These are phyloP conservation scores for Aphanomyces invadans DNA, from an alignment of 352 stramenopile genomes.

Conservation along the genomic window DNA sequence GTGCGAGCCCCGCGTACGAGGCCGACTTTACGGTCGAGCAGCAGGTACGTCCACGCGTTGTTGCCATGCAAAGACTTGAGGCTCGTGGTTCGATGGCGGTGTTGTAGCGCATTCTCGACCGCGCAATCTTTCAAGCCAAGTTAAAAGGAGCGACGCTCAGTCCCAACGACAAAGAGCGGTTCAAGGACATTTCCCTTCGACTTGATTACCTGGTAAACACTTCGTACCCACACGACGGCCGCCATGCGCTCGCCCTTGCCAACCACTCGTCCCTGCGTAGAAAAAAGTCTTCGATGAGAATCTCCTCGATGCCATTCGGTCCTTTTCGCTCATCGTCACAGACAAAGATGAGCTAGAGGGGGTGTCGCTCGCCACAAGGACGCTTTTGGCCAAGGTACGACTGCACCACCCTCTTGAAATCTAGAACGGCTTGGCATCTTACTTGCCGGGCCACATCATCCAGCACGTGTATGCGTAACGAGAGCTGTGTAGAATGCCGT, in stretches of 20 bases:
- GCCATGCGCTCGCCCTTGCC: too few relatives aligned
- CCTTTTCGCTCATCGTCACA: constrained; percentile 84
- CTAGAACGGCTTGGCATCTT: neutral
- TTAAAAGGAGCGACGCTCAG: constrained; percentile 91
- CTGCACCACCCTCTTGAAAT: constrained; percentile 18
- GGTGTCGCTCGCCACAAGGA: constrained; percentile 84
- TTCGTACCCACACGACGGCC: constrained; percentile 9
- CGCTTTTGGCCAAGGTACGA: constrained; percentile 82
- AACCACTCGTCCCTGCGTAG: too few relatives aligned
- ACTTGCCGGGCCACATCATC: too few relatives aligned
- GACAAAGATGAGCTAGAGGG: constrained; percentile 84
- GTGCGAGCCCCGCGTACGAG: constrained; percentile 51
- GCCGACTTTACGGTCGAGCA: constrained; percentile 43
- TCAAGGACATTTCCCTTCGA: constrained; percentile 94
- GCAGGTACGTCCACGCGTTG: constrained; percentile 31
- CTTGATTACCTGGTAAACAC: constrained; percentile 77
- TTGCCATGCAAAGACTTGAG: constrained; percentile 28
- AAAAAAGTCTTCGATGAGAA: constrained; percentile 96
- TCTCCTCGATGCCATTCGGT: constrained; percentile 95
- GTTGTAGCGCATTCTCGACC: constrained; percentile 84
- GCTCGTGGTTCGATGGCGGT: too few relatives aligned
- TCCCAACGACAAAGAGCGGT: constrained; percentile 85
- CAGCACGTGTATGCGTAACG: too few relatives aligned
- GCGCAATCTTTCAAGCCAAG: constrained; percentile 80
- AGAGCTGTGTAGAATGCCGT: constrained; percentile 29